Evolutionary conservation across 257 asterid genomes (phyloP).

Genomic region (Schizonepeta tenuifolia): DNA sequence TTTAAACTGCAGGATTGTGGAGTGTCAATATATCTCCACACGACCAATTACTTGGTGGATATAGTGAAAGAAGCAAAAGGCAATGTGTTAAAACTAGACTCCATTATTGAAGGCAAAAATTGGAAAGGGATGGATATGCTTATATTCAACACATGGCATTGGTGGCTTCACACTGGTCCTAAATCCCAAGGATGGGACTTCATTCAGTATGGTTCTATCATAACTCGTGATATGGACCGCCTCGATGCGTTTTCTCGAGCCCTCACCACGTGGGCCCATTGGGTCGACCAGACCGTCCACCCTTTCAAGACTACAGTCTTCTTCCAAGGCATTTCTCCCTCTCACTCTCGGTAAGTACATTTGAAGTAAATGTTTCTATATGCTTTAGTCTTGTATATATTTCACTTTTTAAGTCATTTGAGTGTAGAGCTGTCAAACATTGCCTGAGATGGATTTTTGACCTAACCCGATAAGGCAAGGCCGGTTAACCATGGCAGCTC

Average conservation of each 20-base stretch:
- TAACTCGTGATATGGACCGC: slow-evolving; percentile 56
- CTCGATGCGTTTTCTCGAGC: slow-evolving; percentile 54
- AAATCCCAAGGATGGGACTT: slow-evolving; percentile 60
- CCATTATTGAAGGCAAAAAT: slow-evolving; percentile 51
- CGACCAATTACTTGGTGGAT: slow-evolving; percentile 53
- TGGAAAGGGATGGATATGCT: slow-evolving; percentile 66
- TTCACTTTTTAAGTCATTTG: not conserved
- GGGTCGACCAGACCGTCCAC: slow-evolving; percentile 58
- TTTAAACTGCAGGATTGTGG: slow-evolving; percentile 33
- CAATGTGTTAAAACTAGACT: slow-evolving; percentile 53
- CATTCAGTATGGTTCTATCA: slow-evolving; percentile 46
- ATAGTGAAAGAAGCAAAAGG: slow-evolving; percentile 43
- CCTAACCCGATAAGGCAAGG: too few species aligned
- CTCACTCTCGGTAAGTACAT: slow-evolving; percentile 49
- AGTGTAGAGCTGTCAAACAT: too few species aligned
- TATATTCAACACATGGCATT: slow-evolving; percentile 73
- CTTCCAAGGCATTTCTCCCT: slow-evolving; percentile 68
- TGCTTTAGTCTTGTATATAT: not conserved
- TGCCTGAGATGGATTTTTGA: too few species aligned
- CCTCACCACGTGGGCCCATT: slow-evolving; percentile 58
- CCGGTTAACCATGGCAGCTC: not conserved
- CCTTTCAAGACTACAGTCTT: slow-evolving; percentile 52
- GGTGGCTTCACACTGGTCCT: slow-evolving; percentile 62
- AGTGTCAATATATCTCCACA: slow-evolving; percentile 36
- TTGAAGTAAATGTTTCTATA: not conserved